Evolutionary conservation across 2,329 filamentous ascomycete genomes (phyloP).

Genomic region (Aspergillus tamarii): DNA sequence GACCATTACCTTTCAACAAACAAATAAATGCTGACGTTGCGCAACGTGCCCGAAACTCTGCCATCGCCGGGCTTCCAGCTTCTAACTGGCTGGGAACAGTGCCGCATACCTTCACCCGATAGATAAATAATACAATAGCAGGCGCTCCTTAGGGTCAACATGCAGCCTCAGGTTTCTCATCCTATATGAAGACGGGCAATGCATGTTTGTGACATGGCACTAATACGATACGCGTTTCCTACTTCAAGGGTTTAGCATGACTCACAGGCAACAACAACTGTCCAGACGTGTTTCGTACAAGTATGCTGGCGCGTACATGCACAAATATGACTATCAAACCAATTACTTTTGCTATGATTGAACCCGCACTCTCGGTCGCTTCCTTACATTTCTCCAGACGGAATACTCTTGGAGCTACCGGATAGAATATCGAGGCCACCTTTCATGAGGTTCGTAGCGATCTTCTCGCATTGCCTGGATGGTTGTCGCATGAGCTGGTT

Average conservation of each 20-base stretch:
- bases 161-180: neutral
- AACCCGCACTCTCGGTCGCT: neutral
- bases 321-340: neutral
- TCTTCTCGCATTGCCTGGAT: neutral
- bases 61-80: neutral
- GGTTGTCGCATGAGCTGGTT: neutral
- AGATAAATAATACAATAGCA: slow-evolving; percentile 1
- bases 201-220: slow-evolving; percentile 2
- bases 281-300: slow-evolving; percentile 1
- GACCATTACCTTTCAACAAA: slow-evolving; percentile 1
- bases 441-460: neutral
- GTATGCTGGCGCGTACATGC: neutral
- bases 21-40: slow-evolving; percentile 4
- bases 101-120: neutral
- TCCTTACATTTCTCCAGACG: neutral
- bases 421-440: neutral
- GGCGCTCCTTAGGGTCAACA: neutral
- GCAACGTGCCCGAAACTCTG: slow-evolving; percentile 3
- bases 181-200: neutral
- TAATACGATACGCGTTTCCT: neutral
- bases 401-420: neutral
- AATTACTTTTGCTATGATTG: neutral
- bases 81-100: neutral
- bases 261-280: neutral
- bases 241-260: neutral